Evolutionary conservation across 2,329 filamentous ascomycete genomes (phyloP), one percentile per base, ranked within the genome.

Genomic region (Fulvia fulva): DNA sequence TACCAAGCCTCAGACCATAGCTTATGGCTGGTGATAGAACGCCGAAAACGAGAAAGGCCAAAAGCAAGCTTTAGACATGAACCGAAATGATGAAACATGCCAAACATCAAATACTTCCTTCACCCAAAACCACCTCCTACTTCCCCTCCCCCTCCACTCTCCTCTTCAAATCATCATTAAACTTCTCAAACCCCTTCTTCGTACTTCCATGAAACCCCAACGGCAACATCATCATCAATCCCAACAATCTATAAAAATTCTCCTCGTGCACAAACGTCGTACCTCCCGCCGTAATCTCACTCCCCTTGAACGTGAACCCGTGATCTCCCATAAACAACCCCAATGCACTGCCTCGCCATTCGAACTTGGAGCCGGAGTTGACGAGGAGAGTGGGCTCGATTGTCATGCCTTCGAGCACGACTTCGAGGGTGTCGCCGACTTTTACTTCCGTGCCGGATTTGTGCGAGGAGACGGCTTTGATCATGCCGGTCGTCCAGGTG

Each of bases 191-290:
- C 19, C 56, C 55, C 37, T 16, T 45, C 46, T 57, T 51, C 14
- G 53, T 53, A 44, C 51, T 51, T 22, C 23, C 34, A 1, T 57
- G 26, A 51, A 25, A 19, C 19, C 43, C 55, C 55, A 64, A 14
- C 25, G 47, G 47, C 26, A 34, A 46, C 22, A 22, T 30, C 57
- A 62, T 62, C 12, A 60, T 25, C 52, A 52, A 26, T 9, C 32
- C 34, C 26, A 64, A 30, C 21, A 60, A 23, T 5, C 60, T 59
- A 21, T 50, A 51, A 26, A 63, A 65, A 22, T 61, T 51, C 56
- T 65, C 63, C 25, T 56, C 52, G 11, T 65, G 59, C 51, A 57
- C 45, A 37, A 65, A 60, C 25, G 62, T 64, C 30, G 63, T 65
- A 0, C 53, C 50, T 2, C 62, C 63, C 2, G 60, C 55, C 1